Conservation (phyloP, 495 filamentous ascomycete species). For the Aspergillus haitiensis region DNA sequence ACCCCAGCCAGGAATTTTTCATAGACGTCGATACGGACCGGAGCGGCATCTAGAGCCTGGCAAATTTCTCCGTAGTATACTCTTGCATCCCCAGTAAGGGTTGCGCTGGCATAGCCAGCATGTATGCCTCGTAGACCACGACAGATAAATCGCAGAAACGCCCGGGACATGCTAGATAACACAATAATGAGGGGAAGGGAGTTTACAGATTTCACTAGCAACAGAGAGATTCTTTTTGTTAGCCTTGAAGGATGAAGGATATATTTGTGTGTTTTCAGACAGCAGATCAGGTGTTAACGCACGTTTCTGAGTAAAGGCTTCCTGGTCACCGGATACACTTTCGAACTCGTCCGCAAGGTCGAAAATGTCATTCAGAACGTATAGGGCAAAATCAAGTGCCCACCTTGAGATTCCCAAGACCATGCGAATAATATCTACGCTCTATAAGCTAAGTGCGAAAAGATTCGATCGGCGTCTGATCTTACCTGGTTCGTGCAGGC, state of each 20-base stretch:
- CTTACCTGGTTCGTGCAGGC: constrained; percentile 65
- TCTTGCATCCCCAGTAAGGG: constrained; percentile 38
- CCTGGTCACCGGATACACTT: constrained; percentile 38
- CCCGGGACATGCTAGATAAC: constrained; percentile 70
- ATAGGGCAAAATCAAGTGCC: constrained; percentile 67
- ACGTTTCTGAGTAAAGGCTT: constrained; percentile 49
- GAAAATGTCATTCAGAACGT: constrained; percentile 67
- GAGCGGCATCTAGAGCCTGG: constrained; percentile 42
- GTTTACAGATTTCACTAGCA: constrained; percentile 45
- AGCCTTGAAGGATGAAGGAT: neutral
- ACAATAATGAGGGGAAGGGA: constrained; percentile 67
- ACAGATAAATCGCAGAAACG: constrained; percentile 67
- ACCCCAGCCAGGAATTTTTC: constrained; percentile 51
- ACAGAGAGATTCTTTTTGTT: constrained; percentile 24
- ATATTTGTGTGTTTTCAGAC: too few relatives aligned
- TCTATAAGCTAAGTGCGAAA: neutral
- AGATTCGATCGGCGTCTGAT: neutral
- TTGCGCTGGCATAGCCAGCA: constrained; percentile 34
- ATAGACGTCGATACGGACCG: constrained; percentile 47
- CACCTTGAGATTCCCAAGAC: constrained; percentile 56
- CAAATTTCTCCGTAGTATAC: constrained; percentile 45
- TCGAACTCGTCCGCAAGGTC: constrained; percentile 57
- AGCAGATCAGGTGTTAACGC: constrained; percentile 9
- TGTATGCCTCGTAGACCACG: constrained; percentile 56
- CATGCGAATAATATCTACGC: constrained; percentile 42